Percentiles rank a stretch among this genome's conserved stretches.
phyloP scores from a whole-genome alignment of 768 basidiomycete genomes.

The Trametes cubensis region DNA sequence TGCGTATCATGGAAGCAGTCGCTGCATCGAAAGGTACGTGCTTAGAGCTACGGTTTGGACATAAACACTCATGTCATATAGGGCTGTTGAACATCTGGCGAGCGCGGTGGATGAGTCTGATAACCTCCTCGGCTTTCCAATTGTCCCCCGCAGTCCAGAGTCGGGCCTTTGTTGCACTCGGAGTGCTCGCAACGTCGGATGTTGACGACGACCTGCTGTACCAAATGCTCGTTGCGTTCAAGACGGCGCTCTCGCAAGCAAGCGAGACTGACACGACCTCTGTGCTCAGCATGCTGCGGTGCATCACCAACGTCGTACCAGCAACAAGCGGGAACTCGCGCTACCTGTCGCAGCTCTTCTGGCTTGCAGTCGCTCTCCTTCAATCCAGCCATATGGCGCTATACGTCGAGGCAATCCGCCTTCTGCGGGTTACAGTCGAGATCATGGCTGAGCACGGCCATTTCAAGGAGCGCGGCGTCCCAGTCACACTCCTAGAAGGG shows the following conservation, averaged over 20 bases:
- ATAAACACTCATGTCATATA: conserved; percentile 33
- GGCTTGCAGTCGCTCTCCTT: conserved; percentile 84
- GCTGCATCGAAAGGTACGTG: conserved; percentile 67
- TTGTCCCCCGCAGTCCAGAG: conserved; percentile 86
- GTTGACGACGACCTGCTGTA: conserved; percentile 94
- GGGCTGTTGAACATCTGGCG: conserved; percentile 87
- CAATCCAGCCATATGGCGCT: conserved; percentile 75
- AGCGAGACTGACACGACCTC: conserved; percentile 69
- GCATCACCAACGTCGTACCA: conserved; percentile 77
- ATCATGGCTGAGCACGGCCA: conserved; percentile 62
- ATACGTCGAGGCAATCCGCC: conserved; percentile 66
- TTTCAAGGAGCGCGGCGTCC: conserved; percentile 57
- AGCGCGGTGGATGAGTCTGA: conserved; percentile 90
- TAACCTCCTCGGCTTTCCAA: conserved; percentile 89
- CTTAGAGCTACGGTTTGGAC: neutral
- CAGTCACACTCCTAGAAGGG: conserved; percentile 61
- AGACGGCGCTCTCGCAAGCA: conserved; percentile 67
- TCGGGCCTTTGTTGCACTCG: conserved; percentile 82
- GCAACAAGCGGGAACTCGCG: conserved; percentile 68
- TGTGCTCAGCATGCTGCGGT: conserved; percentile 87
- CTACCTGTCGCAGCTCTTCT: conserved; percentile 77
- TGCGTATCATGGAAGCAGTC: conserved; percentile 63
- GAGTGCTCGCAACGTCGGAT: conserved; percentile 78
- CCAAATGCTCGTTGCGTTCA: conserved; percentile 89
- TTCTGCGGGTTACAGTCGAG: conserved; percentile 67